A percentile compares a stretch with the other conserved stretches of the same genome.
Evolutionary conservation across 139 green algal species (phyloP).

Genomic region (Chlamydomonas sp.): DNA sequence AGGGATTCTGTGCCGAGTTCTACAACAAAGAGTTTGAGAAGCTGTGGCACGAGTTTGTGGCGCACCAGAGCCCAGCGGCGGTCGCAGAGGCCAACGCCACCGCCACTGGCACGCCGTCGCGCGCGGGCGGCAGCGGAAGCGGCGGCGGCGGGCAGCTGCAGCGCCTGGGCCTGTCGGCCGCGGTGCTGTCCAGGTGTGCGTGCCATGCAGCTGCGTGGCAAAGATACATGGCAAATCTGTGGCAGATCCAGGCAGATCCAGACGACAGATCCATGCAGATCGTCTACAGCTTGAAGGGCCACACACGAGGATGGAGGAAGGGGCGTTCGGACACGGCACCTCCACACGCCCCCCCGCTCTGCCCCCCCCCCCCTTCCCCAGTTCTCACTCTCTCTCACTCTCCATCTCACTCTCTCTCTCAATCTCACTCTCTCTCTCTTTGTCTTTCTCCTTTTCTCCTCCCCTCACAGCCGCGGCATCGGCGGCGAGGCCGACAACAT

Average conservation of each 20-base stretch:
- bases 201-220: background rate
- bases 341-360: background rate
- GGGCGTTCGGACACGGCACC: background rate
- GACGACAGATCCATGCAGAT: no score
- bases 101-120: background rate
- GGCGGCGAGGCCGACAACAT: background rate
- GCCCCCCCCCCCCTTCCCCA: background rate
- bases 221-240: no score
- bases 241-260: no score
- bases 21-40: slow-evolving; percentile 1
- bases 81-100: background rate
- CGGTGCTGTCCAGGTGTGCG: background rate
- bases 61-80: slow-evolving; percentile 3
- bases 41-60: slow-evolving; percentile 11
- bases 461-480: no score
- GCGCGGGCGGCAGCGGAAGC: background rate
- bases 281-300: no score
- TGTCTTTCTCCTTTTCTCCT: no score
- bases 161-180: background rate
- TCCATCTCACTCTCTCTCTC: no score
- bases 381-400: no score
- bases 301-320: no score
- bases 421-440: no score
- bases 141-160: background rate
- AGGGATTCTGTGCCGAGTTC: background rate